A percentile compares a stretch with the other conserved stretches of the same genome.
Conservation (phyloP, 1,284 basidiomycete genomes). For the Ceratobasidium sp. region DNA sequence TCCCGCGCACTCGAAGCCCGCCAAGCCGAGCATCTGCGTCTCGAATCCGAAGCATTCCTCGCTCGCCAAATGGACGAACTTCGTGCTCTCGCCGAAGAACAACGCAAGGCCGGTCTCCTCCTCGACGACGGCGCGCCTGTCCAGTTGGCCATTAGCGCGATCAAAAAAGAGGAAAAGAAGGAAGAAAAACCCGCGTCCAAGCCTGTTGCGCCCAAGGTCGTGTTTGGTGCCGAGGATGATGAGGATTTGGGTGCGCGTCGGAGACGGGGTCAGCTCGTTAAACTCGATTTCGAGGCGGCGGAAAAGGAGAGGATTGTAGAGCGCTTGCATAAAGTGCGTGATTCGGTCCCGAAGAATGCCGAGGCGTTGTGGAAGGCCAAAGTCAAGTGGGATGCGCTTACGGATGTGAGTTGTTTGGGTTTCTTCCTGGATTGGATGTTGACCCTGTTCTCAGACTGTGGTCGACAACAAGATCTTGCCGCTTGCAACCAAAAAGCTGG, state of each 20-base stretch:
- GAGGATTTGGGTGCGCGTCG: slow-evolving; percentile 71
- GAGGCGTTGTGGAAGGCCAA: slow-evolving; percentile 78
- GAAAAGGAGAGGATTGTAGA: slow-evolving; percentile 71
- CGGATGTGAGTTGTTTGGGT: slow-evolving; percentile 66
- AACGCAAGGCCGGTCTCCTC: slow-evolving; percentile 86
- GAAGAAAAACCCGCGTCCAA: slow-evolving; percentile 25
- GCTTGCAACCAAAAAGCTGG: slow-evolving; percentile 78
- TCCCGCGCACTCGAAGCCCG: slow-evolving; percentile 82
- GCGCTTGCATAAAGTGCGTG: slow-evolving; percentile 74
- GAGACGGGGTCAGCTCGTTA: slow-evolving; percentile 80
- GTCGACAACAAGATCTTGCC: slow-evolving; percentile 84
- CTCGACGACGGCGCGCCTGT: slow-evolving; percentile 89
- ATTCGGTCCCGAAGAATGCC: slow-evolving; percentile 72
- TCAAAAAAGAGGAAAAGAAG: slow-evolving; percentile 37
- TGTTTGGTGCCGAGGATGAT: slow-evolving; percentile 86
- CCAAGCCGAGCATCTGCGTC: slow-evolving; percentile 80
- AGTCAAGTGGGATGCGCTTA: slow-evolving; percentile 86
- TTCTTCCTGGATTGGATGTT: background rate
- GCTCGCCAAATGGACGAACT: slow-evolving; percentile 90
- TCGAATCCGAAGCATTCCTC: slow-evolving; percentile 87
- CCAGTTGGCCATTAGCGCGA: slow-evolving; percentile 71
- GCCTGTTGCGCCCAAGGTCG: slow-evolving; percentile 45
- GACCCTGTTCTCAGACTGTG: slow-evolving; percentile 61
- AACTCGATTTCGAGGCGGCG: slow-evolving; percentile 82
- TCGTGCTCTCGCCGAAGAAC: slow-evolving; percentile 84